Conservation (phyloP, 331 rosid species). For the Quercus phellos region DNA sequence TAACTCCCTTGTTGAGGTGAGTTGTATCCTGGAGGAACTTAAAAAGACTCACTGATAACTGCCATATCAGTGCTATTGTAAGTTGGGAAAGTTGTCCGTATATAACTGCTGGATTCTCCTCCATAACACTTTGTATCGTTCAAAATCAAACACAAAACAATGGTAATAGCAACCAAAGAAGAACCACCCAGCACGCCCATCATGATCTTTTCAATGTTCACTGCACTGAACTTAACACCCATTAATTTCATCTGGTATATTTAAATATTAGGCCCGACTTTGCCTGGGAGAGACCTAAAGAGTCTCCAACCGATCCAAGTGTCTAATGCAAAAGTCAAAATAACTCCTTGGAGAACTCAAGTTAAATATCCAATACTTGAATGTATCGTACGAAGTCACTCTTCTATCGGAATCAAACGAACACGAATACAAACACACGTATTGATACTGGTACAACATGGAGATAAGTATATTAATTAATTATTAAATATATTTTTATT, state of each 20-base stretch:
- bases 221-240: background rate
- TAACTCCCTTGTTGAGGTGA: conserved; percentile 64
- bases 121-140: conserved; percentile 41
- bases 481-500: too few relatives aligned
- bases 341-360: too few relatives aligned
- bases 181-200: conserved; percentile 16
- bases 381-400: too few relatives aligned
- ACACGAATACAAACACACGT: too few relatives aligned
- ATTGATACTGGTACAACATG: too few relatives aligned
- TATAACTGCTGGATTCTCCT: conserved; percentile 40
- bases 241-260: background rate
- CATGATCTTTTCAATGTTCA: background rate
- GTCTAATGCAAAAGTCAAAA: too few relatives aligned
- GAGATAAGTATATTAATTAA: too few relatives aligned
- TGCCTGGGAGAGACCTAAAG: too few relatives aligned
- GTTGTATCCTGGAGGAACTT: conserved; percentile 53
- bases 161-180: background rate
- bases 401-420: too few relatives aligned
- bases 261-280: background rate
- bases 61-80: conserved; percentile 53
- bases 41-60: conserved; percentile 55
- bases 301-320: too few relatives aligned
- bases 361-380: too few relatives aligned
- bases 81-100: conserved; percentile 36
- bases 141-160: conserved; percentile 22